A percentile compares a stretch with the other conserved stretches of the same genome.
Evolutionary conservation across 1,284 basidiomycete species (phyloP).

Genomic region (Gymnopus androsaceus): DNA sequence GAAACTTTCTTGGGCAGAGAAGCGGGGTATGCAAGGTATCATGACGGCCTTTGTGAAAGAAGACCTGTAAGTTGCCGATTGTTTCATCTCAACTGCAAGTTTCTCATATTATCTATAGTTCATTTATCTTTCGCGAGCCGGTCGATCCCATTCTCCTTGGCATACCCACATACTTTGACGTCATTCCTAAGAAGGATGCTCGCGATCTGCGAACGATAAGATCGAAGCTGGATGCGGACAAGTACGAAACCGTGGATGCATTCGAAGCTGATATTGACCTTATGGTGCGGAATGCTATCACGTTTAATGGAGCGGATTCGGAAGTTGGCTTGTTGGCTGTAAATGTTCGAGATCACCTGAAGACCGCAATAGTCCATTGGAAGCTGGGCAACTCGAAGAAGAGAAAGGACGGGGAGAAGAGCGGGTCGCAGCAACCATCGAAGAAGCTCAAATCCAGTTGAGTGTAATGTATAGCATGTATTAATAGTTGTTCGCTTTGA

Average conservation of each 20-base stretch:
- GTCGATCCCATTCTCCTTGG: conserved; percentile 77
- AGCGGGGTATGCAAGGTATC: conserved; percentile 74
- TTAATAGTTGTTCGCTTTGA: conserved; percentile 1
- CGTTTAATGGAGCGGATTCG: conserved; percentile 81
- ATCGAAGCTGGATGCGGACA: conserved; percentile 79
- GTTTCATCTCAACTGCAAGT: conserved; percentile 1
- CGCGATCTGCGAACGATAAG: conserved; percentile 87
- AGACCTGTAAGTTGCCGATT: conserved; percentile 54
- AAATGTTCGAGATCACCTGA: conserved; percentile 49
- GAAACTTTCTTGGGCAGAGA: conserved; percentile 80
- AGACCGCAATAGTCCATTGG: conserved; percentile 51
- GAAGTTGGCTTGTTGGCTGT: conserved; percentile 70
- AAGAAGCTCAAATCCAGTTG: conserved; percentile 66
- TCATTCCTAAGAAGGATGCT: conserved; percentile 83
- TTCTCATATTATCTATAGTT: conserved; percentile 40
- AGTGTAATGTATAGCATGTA: conserved; percentile 21
- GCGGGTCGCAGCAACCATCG: conserved; percentile 58
- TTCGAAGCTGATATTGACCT: conserved; percentile 83
- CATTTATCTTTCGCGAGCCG: conserved; percentile 82
- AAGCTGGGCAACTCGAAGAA: conserved; percentile 55
- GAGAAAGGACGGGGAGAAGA: conserved; percentile 64
- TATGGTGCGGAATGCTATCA: conserved; percentile 85
- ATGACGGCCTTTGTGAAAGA: conserved; percentile 77
- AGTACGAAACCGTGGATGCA: conserved; percentile 75
- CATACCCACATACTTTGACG: conserved; percentile 82